Evolutionary conservation across 768 basidiomycete species (phyloP).

Genomic region (Suillus bovinus): DNA sequence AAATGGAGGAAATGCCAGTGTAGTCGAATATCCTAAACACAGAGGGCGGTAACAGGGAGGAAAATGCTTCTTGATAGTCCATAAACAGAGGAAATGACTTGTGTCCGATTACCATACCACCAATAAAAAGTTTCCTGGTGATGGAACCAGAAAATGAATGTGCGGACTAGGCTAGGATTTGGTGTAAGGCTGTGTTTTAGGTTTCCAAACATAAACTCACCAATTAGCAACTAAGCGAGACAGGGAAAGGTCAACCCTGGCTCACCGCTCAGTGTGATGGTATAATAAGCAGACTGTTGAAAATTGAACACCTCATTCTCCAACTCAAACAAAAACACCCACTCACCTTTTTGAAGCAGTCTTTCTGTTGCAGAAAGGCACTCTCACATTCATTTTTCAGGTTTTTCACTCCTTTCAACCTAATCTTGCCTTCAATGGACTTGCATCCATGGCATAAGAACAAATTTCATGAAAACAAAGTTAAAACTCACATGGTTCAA

Average conservation of each 20-base stretch:
- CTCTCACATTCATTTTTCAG: background rate
- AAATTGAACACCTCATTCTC: background rate
- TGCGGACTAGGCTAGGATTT: background rate
- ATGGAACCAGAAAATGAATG: background rate
- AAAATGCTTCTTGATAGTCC: no score
- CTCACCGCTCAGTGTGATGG: background rate
- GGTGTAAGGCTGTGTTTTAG: background rate
- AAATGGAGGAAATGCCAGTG: no score
- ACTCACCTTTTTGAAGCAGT: background rate
- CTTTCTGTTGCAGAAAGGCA: background rate
- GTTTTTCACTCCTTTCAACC: background rate
- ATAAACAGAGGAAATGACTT: slow-evolving; percentile 29
- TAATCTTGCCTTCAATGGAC: background rate
- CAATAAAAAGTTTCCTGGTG: background rate
- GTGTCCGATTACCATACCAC: slow-evolving; percentile 33
- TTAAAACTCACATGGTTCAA: background rate
- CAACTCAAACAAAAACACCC: background rate
- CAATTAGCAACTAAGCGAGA: background rate
- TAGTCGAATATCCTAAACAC: no score
- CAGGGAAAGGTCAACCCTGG: slow-evolving; percentile 1
- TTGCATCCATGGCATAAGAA: background rate
- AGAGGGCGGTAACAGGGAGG: no score
- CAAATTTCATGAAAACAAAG: background rate
- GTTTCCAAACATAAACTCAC: background rate
- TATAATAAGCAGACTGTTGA: background rate